Base-by-base conservation (phyloP, 2,329 filamentous ascomycete genomes). In the Pseudogymnoascus sp. region DNA sequence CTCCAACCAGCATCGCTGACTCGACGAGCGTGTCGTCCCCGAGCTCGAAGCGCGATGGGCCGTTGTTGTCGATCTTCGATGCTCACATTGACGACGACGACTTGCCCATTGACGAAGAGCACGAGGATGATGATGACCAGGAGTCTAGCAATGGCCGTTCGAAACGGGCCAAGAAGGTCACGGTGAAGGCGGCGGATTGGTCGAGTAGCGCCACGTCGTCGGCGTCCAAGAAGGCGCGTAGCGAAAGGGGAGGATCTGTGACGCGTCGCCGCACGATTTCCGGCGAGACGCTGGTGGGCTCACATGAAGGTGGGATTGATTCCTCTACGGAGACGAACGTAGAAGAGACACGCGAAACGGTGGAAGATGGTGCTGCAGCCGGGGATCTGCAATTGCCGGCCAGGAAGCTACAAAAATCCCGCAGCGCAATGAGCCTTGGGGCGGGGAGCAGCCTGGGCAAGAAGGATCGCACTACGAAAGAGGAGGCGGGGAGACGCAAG, bases 1-100 rank as follows among this genome's bases (percentile, higher is more conserved):
- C 87, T 55, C 84, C 85, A 23, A 89, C 86, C 59, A 89, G 84
- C 67, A 77, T 86, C 67, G 83, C 81, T 70, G 86, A 89, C 72
- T 80, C 78, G 68, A 79, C 78, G 64, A 88, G 85, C 74, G 76
- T 85, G 63, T 77, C 78, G 61, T 82, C 81, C 41, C 73, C 77
- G 41, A 78, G 75, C 8, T 58, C 68, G 16, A 70, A 69, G 63
- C 63, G 65, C 16, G 72, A 72, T n/a, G 62, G 63, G 14, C 26
- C 21, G 12, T 31, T 52, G 45, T n/a, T 3, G 49, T 67, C 19
- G 72, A 73, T 59, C 71, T 73, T 61, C 60, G 38, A 33, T 31
- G 12, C 60, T 3, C 60, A 21, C 19, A 49, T 52, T 31, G 45
- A 52, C 26, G 45, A 52, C 8, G 45, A 52, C 7, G 45, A 52